phyloP scores from a whole-genome alignment of 2,329 filamentous ascomycete genomes.

The Cercospora brassicicola region DNA sequence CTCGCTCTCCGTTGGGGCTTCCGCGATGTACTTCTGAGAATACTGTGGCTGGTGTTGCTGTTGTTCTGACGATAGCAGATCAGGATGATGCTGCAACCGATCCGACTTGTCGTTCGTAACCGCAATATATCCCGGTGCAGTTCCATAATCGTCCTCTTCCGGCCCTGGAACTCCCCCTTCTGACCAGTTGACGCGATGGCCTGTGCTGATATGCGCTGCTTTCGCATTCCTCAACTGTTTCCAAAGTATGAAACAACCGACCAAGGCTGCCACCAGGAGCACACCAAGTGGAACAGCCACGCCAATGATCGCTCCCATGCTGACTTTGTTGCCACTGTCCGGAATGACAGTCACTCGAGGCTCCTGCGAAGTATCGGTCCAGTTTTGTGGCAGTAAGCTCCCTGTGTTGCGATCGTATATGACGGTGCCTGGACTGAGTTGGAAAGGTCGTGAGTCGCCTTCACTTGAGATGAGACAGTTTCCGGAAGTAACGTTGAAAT shows the following conservation, averaged over 20 bases:
- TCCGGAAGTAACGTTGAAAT: slow-evolving; percentile 16
- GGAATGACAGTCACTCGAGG: not conserved
- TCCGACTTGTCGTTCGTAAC: not conserved
- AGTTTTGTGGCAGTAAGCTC: slow-evolving; percentile 14
- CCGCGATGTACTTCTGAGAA: not conserved
- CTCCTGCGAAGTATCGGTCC: not conserved
- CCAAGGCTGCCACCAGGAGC: slow-evolving; percentile 18
- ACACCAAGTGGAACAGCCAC: slow-evolving; percentile 21
- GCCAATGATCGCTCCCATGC: slow-evolving; percentile 15
- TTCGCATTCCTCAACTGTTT: slow-evolving; percentile 13
- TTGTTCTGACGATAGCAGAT: not conserved
- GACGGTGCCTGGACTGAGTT: slow-evolving; percentile 15
- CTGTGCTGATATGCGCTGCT: slow-evolving; percentile 31
- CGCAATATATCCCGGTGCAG: not conserved
- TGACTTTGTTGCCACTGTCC: not conserved
- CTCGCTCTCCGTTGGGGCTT: slow-evolving; percentile 20
- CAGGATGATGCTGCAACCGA: slow-evolving; percentile 1
- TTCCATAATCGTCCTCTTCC: not conserved
- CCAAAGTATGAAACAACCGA: slow-evolving; percentile 17
- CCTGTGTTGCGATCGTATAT: slow-evolving; percentile 23
- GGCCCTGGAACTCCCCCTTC: not conserved
- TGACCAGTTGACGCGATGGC: not conserved
- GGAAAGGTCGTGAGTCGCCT: slow-evolving; percentile 12
- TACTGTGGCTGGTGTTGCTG: not conserved
- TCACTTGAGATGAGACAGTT: slow-evolving; percentile 11